Percentiles rank a stretch among this genome's conserved stretches.
Evolutionary conservation across 495 filamentous ascomycete genomes (phyloP).

Genomic region (Bryoglossum gracile): DNA sequence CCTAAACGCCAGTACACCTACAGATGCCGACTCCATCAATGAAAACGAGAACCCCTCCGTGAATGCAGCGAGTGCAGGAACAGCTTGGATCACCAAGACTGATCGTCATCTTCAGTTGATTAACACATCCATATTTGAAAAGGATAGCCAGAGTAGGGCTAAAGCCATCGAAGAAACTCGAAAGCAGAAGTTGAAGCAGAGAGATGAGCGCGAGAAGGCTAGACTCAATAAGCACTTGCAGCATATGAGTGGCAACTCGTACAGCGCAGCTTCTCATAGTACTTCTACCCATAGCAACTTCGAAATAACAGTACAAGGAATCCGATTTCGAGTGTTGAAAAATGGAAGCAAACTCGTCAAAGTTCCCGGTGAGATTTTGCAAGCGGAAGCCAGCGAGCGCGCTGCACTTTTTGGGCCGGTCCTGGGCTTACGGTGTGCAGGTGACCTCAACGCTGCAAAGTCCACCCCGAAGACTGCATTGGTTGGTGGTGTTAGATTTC

Average conservation of each 20-base stretch:
- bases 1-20: constrained; percentile 47
- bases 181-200: constrained; percentile 49
- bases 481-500: constrained; percentile 78
- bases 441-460: constrained; percentile 53
- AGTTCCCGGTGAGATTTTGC: constrained; percentile 52
- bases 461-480: constrained; percentile 71
- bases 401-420: constrained; percentile 7
- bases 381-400: constrained; percentile 14
- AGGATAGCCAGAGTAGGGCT: constrained; percentile 59
- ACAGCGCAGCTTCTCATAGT: constrained; percentile 21
- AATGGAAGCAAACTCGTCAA: constrained; percentile 82
- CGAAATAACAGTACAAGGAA: constrained; percentile 67
- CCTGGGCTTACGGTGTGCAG: constrained; percentile 46
- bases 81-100: constrained; percentile 66
- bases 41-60: constrained; percentile 32
- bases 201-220: constrained; percentile 57
- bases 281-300: constrained; percentile 36
- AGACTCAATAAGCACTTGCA: constrained; percentile 44
- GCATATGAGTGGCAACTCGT: constrained; percentile 27
- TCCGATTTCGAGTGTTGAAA: constrained; percentile 66
- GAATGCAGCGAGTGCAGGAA: constrained; percentile 26
- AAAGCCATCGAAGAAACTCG: constrained; percentile 69
- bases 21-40: constrained; percentile 29
- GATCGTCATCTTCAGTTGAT: constrained; percentile 88
- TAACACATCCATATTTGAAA: constrained; percentile 75